Base-by-base conservation (phyloP, 768 basidiomycete species). In the Wakefieldia striispora region DNA sequence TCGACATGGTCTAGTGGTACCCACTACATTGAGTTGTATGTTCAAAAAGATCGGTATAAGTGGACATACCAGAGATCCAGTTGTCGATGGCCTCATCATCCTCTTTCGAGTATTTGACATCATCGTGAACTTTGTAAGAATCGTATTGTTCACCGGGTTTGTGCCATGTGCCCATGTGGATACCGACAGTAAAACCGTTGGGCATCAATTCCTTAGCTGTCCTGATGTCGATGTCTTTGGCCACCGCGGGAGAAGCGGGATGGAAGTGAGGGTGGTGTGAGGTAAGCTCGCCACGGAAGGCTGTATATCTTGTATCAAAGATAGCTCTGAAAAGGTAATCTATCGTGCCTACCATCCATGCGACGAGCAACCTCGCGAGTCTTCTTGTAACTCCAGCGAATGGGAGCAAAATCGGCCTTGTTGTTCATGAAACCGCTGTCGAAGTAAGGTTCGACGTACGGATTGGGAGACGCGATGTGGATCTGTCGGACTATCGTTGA, bases 391-490 rank as follows among this genome's bases (percentile, higher is more conserved):
- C 81, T 81, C 85, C 85, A 86, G 31, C 83, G 80, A 56, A 86
- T 81, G 13, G 85, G 85, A 20, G 83, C 83, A 58, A 85, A 84
- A 70, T 86, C 85, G 24, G 84, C 84, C 72, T 84, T 84, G 73
- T 86, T 64, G 72, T 84, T 86, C 84, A 87, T 82, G 78, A 87
- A 86, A n/a, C 85, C 85, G 50, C 76, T 78, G 70, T 87, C 85
- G 60, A 85, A 86, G 68, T 64, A 71, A 4, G 85, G 83, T 55
- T 79, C 80, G 56, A 70, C 66, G 69, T 84, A 86, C 5, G 84
- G 84, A 71, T 74, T 81, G 39, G 75, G 51, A 19, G 80, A 82
- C 40, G 68, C 59, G 63, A 86, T 80, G 63, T 85, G 84, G 59
- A 86, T 85, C 80, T 82, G 49, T 39, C 4, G 21, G 16, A n/a